phyloP scores from a whole-genome alignment of 768 basidiomycete species.

The Kondoa subrosea region DNA sequence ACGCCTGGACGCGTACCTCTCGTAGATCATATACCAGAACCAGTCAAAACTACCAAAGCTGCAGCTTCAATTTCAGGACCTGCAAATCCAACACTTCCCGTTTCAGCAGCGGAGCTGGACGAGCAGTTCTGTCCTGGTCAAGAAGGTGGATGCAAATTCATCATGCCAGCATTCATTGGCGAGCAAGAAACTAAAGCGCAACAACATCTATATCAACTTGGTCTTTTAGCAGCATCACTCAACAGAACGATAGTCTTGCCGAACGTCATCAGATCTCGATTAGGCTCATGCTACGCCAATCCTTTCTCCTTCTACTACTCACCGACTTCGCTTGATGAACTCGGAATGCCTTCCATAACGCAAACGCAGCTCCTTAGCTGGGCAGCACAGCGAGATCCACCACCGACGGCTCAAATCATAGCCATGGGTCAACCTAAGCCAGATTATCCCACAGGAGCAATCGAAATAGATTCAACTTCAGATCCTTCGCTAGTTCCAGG shows the following conservation, averaged over 20 bases:
- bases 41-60: background rate
- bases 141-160: conserved; percentile 19
- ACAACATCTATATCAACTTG: conserved; percentile 42
- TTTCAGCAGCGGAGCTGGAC: conserved; percentile 6
- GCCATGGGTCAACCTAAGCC: conserved; percentile 29
- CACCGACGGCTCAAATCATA: conserved; percentile 34
- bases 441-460: conserved; percentile 21
- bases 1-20: background rate
- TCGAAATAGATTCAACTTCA: conserved; percentile 25
- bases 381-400: conserved; percentile 30
- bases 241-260: conserved; percentile 48
- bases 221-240: conserved; percentile 39
- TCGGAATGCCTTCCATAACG: conserved; percentile 30
- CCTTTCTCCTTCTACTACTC: conserved; percentile 41
- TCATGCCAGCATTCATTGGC: conserved; percentile 24
- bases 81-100: background rate
- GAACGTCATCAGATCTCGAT: conserved; percentile 43
- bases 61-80: background rate
- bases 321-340: conserved; percentile 28
- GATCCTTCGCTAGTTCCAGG: conserved; percentile 24
- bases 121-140: conserved; percentile 8
- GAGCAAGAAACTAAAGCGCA: conserved; percentile 49
- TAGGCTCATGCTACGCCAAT: conserved; percentile 42
- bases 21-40: conserved; percentile 2
- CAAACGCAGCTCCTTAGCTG: conserved; percentile 36